Evolutionary conservation across 805 yeast species (phyloP), one percentile per base, ranked within the genome.

Genomic region (Pichia deserticola): DNA sequence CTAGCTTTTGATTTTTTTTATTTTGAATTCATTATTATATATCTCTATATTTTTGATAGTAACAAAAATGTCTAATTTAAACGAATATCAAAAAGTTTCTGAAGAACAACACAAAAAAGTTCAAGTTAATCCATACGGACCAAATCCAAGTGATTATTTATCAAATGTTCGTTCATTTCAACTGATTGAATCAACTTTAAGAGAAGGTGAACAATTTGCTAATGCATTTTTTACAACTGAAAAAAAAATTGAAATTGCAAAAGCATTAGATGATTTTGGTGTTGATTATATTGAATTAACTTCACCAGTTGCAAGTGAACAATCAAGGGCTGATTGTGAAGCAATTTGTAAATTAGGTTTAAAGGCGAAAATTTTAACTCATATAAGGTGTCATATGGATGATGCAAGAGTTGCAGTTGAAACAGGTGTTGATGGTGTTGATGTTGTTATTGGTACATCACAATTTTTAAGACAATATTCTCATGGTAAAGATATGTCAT

Each of bases 161-260:
- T 88, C 97, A 32, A 92, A 92, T 66, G 98, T 92, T 36, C 76
- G 84, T 56, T 82, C 79, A 58, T 92, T 90, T 73, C 89, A 92
- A 75, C 69, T 92, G 62, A 92, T 92, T 64, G 99, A 92, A 73
- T 87, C 96, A 36, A 92, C 99, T 5, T 76, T 92, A 51, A 82
- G 99, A 74, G 99, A 92, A 73, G 99, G 99, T 68, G 99, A 92
- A 72, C 99, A 92, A 71, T 92, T 92, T 66, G 97, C 98, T 63
- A 92, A 92, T 65, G 96, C 99, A 5, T 93, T 92, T 71, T 92
- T 92, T 75, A 74, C 82, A 60, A 87, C 96, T 20, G 98, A 88
- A 66, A 92, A 87, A 76, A 92, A 92, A 74, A 89, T 92, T 58
- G 96, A 90, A 71, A 92, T 92, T 56, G 99, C 99, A 61, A 89